phyloP scores from a whole-genome alignment of 1,284 basidiomycete species.

The Rhizoctonia solani region DNA sequence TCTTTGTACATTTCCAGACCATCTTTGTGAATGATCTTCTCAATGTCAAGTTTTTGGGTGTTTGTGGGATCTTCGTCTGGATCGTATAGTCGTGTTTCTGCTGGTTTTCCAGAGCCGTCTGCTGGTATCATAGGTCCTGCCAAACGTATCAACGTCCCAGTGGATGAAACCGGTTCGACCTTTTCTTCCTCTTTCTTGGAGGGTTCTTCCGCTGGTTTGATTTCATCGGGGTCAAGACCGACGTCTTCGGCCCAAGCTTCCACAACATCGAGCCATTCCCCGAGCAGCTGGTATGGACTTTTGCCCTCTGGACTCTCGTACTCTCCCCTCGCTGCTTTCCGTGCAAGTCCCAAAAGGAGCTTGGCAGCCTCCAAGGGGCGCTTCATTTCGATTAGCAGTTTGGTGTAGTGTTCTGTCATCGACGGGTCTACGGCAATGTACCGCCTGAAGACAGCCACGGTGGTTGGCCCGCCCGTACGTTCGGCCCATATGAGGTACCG shows the following conservation, averaged over 20 bases:
- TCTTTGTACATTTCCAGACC: conserved; percentile 91
- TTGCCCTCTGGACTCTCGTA: conserved; percentile 92
- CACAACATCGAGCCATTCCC: conserved; percentile 91
- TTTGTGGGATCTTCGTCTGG: conserved; percentile 83
- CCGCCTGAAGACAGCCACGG: conserved; percentile 86
- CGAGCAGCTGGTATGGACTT: conserved; percentile 91
- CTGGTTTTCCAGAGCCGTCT: conserved; percentile 48
- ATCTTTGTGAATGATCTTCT: conserved; percentile 80
- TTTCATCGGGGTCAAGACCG: conserved; percentile 84
- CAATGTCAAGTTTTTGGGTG: conserved; percentile 80
- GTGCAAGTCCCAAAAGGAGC: conserved; percentile 79
- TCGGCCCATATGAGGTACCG: conserved; percentile 96
- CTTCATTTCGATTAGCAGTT: conserved; percentile 73
- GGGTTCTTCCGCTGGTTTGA: conserved; percentile 43
- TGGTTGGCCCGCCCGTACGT: conserved; percentile 78
- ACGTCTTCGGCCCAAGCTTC: conserved; percentile 92
- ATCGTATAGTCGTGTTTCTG: conserved; percentile 62
- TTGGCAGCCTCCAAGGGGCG: conserved; percentile 94
- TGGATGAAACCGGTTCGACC: conserved; percentile 54
- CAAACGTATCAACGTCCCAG: conserved; percentile 72
- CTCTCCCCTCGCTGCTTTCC: conserved; percentile 79
- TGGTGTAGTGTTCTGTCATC: conserved; percentile 83
- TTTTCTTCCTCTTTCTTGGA: conserved; percentile 33
- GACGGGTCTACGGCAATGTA: conserved; percentile 86
- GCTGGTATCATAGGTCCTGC: conserved; percentile 69